These are phyloP conservation scores for Phoma sp. DNA, from an alignment of 2,329 filamentous ascomycete genomes.

Conservation along the genomic window DNA sequence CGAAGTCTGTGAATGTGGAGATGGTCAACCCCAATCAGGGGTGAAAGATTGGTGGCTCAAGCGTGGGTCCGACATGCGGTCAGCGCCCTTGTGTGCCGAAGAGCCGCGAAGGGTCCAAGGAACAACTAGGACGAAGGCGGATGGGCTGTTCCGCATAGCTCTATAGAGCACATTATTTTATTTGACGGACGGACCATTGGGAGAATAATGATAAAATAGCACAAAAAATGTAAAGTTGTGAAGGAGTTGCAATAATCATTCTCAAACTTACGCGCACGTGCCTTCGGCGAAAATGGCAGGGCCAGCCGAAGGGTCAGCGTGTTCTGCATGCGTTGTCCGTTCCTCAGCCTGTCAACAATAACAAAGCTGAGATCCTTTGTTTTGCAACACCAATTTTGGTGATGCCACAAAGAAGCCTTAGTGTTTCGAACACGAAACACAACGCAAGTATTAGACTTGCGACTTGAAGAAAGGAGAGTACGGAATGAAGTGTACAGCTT, in stretches of 20 bases:
- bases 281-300: not conserved
- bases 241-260: not conserved
- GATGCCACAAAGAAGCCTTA: not conserved
- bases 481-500: not conserved
- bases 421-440: not conserved
- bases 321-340: not conserved
- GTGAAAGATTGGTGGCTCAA: conserved; percentile 27
- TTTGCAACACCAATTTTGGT: not conserved
- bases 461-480: not conserved
- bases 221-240: too few relatives aligned
- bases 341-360: not conserved
- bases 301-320: not conserved
- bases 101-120: conserved; percentile 18
- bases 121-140: not conserved
- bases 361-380: not conserved
- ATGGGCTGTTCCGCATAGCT: too few relatives aligned
- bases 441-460: not conserved
- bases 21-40: conserved; percentile 19
- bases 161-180: too few relatives aligned
- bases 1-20: conserved; percentile 9
- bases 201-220: too few relatives aligned
- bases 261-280: conserved; percentile 3
- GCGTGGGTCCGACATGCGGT: conserved; percentile 21
- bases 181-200: too few relatives aligned
- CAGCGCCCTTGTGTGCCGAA: conserved; percentile 26